Conservation (phyloP, 305 asterid species). For the Fraxinus albicans region DNA sequence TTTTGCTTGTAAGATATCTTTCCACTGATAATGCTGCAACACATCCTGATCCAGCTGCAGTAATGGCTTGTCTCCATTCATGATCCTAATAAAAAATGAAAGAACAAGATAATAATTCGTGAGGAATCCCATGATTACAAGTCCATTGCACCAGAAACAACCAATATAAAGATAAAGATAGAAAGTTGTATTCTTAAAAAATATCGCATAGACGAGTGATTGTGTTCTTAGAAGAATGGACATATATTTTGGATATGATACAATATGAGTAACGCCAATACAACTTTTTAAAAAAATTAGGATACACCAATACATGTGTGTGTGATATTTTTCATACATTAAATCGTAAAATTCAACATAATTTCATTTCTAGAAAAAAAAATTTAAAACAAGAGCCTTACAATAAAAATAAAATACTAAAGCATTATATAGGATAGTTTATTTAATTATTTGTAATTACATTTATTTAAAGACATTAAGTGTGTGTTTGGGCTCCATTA, state of each 20-base stretch:
- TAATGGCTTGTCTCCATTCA: slow-evolving; percentile 99
- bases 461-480: neutral
- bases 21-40: slow-evolving; percentile 93
- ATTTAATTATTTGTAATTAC: neutral
- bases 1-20: slow-evolving; percentile 79
- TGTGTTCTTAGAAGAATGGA: neutral
- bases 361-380: neutral
- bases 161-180: neutral
- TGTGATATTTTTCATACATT: neutral
- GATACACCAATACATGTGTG: neutral
- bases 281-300: neutral
- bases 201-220: neutral
- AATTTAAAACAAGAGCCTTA: neutral
- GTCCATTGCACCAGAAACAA: slow-evolving; percentile 4
- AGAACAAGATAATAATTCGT: neutral
- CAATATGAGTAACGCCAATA: neutral
- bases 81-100: slow-evolving; percentile 61
- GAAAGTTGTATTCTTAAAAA: neutral
- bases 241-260: neutral
- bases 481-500: neutral
- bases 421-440: neutral
- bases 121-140: neutral
- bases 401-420: neutral
- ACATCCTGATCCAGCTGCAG: slow-evolving; percentile 99
- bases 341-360: neutral